A percentile compares a stretch with the other conserved stretches of the same genome.
Evolutionary conservation across 2,329 filamentous ascomycete species (phyloP).

Genomic region (Verticillium longisporum): DNA sequence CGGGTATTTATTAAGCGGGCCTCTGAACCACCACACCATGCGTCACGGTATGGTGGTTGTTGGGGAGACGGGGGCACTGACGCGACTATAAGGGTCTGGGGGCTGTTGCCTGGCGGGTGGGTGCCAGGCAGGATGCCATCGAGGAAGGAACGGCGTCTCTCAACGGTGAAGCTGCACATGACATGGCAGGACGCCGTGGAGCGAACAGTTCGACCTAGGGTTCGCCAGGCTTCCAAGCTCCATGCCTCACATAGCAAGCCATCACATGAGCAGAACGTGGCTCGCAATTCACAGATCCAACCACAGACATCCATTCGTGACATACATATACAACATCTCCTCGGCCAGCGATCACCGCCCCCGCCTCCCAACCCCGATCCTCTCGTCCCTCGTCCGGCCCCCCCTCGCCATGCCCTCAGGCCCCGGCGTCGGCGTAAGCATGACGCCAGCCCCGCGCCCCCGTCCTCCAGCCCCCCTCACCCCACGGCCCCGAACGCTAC

Average conservation of each 20-base stretch:
- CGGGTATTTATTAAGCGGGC: background rate
- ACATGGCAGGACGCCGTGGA: no score
- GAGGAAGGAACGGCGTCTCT: no score
- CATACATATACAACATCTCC: background rate
- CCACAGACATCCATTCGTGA: background rate
- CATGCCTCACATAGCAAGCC: no score
- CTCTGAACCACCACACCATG: background rate
- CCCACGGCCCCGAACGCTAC: slow-evolving; percentile 7
- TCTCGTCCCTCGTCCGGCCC: slow-evolving; percentile 25
- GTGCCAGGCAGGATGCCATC: no score
- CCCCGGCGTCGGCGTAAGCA: slow-evolving; percentile 17
- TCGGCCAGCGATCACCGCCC: background rate
- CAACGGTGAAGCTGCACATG: no score
- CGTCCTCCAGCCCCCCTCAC: slow-evolving; percentile 12
- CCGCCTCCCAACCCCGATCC: slow-evolving; percentile 26
- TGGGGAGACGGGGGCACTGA: background rate
- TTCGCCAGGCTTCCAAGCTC: no score
- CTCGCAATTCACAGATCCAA: background rate
- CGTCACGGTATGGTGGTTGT: background rate
- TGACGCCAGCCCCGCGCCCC: slow-evolving; percentile 2
- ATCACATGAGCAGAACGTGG: no score
- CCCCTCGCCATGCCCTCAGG: slow-evolving; percentile 10
- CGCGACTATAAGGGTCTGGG: background rate
- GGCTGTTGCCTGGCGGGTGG: no score
- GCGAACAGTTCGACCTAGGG: no score